Base-by-base conservation (phyloP, 2,329 filamentous ascomycete genomes). In the Diplodia seriata region DNA sequence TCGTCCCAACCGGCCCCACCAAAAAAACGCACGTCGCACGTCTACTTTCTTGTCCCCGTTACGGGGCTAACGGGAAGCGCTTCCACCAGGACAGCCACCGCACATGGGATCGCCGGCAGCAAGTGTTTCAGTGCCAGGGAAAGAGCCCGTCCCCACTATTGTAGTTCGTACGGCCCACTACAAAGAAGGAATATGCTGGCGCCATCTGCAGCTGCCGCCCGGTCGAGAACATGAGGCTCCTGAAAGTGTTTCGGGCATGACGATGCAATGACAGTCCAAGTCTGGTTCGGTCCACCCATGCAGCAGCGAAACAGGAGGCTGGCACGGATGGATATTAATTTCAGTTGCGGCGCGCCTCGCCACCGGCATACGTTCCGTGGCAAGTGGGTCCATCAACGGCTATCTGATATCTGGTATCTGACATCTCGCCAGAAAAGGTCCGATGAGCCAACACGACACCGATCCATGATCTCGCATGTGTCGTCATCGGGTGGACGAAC, bases 321-420 rank as follows among this genome's bases (percentile, higher is more conserved):
- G 23, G 3, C 23, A 15, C 7, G 43, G 8, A 0, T 47, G 33
- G 33, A 9, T 12, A 36, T 36, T 11, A 36, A 14, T 36, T 36
- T 36, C 3, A 0, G 33, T 47, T n/a, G 15, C 40, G 15, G 23
- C 40, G 43, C 3, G 43, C 43, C 43, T 47, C 2, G 38, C 23
- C 31, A 56, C 56, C 38, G 36, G 56, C 36, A 31, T 47, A 6
- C 26, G 38, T 8, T 59, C 56, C 56, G 56, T 9, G 5, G 14
- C 5, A 59, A n/a, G 56, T 59, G 56, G 56, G 56, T 26, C 56
- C 36, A 11, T 26, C 31, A 59, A 47, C 56, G 36, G 56, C 56
- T 47, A 47, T 47, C 56, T 29, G 56, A 56, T 38, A 38, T 47
- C 56, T 29, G 56, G 40, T 38, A 38, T 47, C 43, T 36, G 33